A percentile compares a stretch with the other conserved stretches of the same genome.
Evolutionary conservation across 176 grass and related monocot genomes (phyloP).

Genomic region (Musa beccarii): DNA sequence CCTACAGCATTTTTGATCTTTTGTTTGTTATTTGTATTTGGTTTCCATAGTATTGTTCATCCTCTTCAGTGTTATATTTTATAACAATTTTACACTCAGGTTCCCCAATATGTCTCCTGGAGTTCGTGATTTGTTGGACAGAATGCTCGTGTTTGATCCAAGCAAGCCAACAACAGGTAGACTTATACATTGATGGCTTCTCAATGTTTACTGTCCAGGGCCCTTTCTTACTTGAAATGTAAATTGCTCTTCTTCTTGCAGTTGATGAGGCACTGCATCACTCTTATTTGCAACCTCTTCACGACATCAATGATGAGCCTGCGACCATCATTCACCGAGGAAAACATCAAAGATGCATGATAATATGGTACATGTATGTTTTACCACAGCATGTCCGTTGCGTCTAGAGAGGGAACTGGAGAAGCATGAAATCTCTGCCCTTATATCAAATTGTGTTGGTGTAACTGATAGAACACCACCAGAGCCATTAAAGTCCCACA

Average conservation of each 20-base stretch:
- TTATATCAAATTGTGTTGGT: too few relatives aligned
- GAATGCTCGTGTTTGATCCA: conserved; percentile 97
- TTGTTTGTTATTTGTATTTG: too few relatives aligned
- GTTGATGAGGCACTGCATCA: conserved; percentile 91
- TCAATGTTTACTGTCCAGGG: neutral
- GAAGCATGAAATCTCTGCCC: neutral
- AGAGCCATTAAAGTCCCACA: too few relatives aligned
- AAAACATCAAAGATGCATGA: conserved; percentile 70
- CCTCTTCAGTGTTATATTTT: too few relatives aligned
- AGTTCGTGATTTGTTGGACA: conserved; percentile 75
- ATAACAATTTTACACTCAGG: conserved; percentile 9
- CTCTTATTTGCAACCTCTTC: conserved; percentile 78
- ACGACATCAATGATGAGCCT: conserved; percentile 96
- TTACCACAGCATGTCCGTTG: neutral
- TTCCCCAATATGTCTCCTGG: conserved; percentile 79
- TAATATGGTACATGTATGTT: neutral
- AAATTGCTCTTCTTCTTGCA: conserved; percentile 23
- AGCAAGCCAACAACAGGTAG: conserved; percentile 82
- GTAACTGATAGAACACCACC: neutral
- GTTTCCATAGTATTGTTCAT: too few relatives aligned
- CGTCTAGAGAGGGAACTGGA: neutral
- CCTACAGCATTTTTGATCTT: too few relatives aligned
- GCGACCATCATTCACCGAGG: conserved; percentile 77
- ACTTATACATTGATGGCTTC: neutral
- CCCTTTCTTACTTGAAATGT: neutral